phyloP scores from a whole-genome alignment of 2,329 filamentous ascomycete species.

The Didymella glomerata region DNA sequence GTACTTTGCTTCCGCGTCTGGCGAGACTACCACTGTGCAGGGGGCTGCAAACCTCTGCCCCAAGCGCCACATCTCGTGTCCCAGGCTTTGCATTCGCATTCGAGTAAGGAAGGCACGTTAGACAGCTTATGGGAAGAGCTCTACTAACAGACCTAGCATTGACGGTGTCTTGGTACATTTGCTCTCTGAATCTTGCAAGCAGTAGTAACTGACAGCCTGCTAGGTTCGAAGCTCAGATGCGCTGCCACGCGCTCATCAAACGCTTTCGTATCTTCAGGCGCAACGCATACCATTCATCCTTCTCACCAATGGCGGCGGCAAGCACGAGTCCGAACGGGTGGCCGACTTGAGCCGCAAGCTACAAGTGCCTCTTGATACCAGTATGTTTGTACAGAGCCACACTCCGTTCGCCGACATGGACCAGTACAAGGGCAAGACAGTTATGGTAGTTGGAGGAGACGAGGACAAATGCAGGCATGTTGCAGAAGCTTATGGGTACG shows the following conservation, averaged over 20 bases:
- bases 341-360: slow-evolving; percentile 73
- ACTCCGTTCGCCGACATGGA: slow-evolving; percentile 80
- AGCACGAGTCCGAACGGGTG: slow-evolving; percentile 77
- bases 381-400: slow-evolving; percentile 86
- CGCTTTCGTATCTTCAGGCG: slow-evolving; percentile 75
- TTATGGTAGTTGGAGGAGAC: slow-evolving; percentile 60
- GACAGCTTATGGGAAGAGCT: slow-evolving; percentile 15
- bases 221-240: slow-evolving; percentile 72
- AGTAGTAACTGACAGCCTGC: neutral
- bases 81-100: slow-evolving; percentile 65
- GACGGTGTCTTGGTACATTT: slow-evolving; percentile 85
- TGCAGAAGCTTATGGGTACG: slow-evolving; percentile 65
- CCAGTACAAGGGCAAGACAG: slow-evolving; percentile 63
- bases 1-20: slow-evolving; percentile 1
- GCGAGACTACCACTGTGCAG: slow-evolving; percentile 26
- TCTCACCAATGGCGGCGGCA: slow-evolving; percentile 93
- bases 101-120: slow-evolving; percentile 56
- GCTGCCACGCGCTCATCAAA: slow-evolving; percentile 78
- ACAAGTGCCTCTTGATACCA: slow-evolving; percentile 68
- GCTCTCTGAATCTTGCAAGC: neutral
- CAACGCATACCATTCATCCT: slow-evolving; percentile 90
- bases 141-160: slow-evolving; percentile 65
- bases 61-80: slow-evolving; percentile 26
- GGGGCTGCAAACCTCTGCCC: slow-evolving; percentile 37
- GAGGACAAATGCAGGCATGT: slow-evolving; percentile 71